These are phyloP conservation scores for Phialophora verrucosa DNA, from an alignment of 2,329 filamentous ascomycete species.

Conservation along the genomic window DNA sequence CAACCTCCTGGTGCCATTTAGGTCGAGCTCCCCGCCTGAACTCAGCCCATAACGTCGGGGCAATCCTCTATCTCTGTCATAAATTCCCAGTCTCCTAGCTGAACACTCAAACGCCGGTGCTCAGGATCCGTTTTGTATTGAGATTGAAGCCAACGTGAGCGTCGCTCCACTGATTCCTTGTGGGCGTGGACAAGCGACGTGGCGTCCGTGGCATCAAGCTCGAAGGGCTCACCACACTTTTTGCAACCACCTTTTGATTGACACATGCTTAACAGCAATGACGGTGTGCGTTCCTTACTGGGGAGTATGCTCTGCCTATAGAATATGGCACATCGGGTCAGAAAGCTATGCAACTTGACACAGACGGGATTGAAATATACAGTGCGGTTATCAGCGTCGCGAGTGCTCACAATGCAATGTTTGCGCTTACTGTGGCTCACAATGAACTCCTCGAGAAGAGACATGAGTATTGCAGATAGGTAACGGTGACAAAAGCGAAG, in stretches of 20 bases:
- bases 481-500: constrained; percentile 4
- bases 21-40: not conserved
- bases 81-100: not conserved
- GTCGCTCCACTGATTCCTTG: not conserved
- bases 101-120: not conserved
- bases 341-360: not conserved
- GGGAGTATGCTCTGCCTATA: constrained; percentile 19
- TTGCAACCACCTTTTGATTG: not conserved
- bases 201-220: not conserved
- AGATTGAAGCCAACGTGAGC: not conserved
- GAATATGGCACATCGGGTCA: constrained; percentile 20
- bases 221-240: not conserved
- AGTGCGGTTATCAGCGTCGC: constrained; percentile 24
- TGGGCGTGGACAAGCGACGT: not conserved
- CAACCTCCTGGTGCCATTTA: not conserved
- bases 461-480: not conserved
- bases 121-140: not conserved
- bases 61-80: not conserved
- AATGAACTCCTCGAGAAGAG: not conserved
- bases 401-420: constrained; percentile 22
- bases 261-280: not conserved
- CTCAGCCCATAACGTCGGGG: not conserved
- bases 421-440: constrained; percentile 11
- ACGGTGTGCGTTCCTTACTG: constrained; percentile 24
- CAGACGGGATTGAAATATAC: not conserved